Percentiles rank a stretch among this genome's conserved stretches.
Evolutionary conservation across 805 yeast species (phyloP).

Genomic region (Ogataea paraovalis): DNA sequence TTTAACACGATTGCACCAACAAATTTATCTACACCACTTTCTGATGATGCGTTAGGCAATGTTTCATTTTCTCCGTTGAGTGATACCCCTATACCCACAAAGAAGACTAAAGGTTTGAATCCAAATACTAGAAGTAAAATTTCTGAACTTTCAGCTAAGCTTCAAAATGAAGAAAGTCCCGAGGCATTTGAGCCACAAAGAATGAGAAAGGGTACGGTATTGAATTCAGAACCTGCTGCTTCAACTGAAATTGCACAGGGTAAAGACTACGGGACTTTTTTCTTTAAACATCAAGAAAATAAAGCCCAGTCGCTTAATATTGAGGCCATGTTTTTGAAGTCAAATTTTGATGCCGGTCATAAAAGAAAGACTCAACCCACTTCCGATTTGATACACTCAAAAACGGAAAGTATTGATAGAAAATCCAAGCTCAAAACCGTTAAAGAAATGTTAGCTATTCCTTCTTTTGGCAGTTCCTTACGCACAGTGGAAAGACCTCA

Average conservation of each 20-base stretch:
- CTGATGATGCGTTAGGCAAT: constrained; percentile 1
- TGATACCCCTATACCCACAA: constrained; percentile 13
- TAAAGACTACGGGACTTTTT: constrained; percentile 27
- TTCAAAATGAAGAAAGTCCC: constrained; percentile 4
- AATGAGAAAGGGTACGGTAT: not conserved
- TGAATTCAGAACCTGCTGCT: not conserved
- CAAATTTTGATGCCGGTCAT: constrained; percentile 8
- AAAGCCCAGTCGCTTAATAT: constrained; percentile 9
- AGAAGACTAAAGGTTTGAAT: constrained; percentile 2
- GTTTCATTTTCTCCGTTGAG: constrained; percentile 3
- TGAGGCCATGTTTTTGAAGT: constrained; percentile 19
- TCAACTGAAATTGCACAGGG: not conserved
- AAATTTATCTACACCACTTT: constrained; percentile 21
- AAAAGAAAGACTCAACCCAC: too few relatives aligned
- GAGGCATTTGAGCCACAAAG: not conserved
- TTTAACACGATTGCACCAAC: constrained; percentile 19
- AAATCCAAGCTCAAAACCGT: not conserved
- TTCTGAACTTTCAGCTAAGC: constrained; percentile 13
- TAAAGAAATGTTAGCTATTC: not conserved
- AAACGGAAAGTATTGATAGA: constrained; percentile 2
- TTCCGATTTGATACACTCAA: too few relatives aligned
- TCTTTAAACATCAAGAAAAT: constrained; percentile 10
- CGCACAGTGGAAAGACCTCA: constrained; percentile 4
- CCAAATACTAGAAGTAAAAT: constrained; percentile 7
- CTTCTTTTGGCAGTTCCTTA: constrained; percentile 2